Conservation (phyloP, 352 stramenopile species). For the Phytophthora rubi region DNA sequence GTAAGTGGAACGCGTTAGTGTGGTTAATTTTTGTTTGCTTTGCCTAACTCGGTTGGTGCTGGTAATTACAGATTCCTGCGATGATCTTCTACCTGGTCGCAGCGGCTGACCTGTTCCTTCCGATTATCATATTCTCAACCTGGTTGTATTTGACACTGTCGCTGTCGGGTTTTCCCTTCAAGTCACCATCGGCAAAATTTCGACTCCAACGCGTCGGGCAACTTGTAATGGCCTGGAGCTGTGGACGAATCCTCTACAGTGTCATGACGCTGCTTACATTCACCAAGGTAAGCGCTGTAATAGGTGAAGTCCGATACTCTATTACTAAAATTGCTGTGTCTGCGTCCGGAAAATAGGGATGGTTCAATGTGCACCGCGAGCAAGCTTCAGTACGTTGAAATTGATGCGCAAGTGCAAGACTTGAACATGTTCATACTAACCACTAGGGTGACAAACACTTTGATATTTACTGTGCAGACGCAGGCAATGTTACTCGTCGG, state of each 20-base stretch:
- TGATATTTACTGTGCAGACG: conserved; percentile 37
- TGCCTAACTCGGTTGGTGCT: background rate
- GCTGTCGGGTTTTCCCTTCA: conserved; percentile 89
- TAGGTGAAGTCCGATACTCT: background rate
- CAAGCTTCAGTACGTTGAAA: conserved; percentile 60
- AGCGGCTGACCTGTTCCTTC: conserved; percentile 86
- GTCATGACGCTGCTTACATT: conserved; percentile 90
- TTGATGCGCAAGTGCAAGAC: background rate
- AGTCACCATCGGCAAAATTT: conserved; percentile 63
- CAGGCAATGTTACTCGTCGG: conserved; percentile 87
- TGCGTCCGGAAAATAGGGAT: conserved; percentile 47
- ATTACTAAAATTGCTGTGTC: background rate
- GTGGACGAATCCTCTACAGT: conserved; percentile 87
- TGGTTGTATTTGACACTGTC: conserved; percentile 91
- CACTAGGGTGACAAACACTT: background rate
- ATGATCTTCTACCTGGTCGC: conserved; percentile 87
- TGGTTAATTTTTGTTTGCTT: background rate
- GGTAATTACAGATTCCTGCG: conserved; percentile 58
- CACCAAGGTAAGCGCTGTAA: conserved; percentile 58
- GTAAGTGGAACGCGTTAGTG: conserved; percentile 35
- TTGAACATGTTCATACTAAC: background rate
- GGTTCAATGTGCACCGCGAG: conserved; percentile 82
- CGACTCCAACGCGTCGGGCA: conserved; percentile 65
- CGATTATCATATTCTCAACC: conserved; percentile 89
- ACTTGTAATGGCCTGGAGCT: conserved; percentile 84